A percentile compares a stretch with the other conserved stretches of the same genome.
Conservation (phyloP, 75 land plant genomes). For the Cupressus sempervirens region DNA sequence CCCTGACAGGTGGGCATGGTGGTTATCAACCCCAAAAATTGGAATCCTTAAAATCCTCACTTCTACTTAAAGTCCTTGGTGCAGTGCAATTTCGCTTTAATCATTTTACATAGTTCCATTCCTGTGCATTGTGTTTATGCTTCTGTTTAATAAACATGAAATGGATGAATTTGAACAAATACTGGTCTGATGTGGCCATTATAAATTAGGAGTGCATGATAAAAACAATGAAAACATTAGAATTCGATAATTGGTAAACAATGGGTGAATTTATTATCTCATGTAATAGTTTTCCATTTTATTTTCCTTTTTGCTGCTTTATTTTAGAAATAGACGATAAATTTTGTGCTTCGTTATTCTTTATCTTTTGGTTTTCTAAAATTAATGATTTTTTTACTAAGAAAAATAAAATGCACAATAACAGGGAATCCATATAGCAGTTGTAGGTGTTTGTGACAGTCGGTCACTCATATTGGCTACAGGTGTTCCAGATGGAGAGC, state of each 20-base stretch:
- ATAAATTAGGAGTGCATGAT: not conserved
- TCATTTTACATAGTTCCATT: not conserved
- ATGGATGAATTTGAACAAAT: not conserved
- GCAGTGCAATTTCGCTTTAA: not conserved
- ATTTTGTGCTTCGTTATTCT: not conserved
- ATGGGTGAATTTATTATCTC: not conserved
- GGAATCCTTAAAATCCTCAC: not conserved
- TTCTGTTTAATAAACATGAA: not conserved
- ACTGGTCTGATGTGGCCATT: not conserved
- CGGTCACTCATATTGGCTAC: conserved; percentile 26
- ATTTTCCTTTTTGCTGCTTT: not conserved
- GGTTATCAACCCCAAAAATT: not conserved
- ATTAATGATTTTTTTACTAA: not conserved
- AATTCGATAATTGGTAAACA: not conserved
- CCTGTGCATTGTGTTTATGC: not conserved
- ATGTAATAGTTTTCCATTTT: not conserved
- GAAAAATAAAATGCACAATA: not conserved
- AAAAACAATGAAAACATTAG: not conserved
- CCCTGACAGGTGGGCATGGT: not conserved
- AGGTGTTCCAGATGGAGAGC: conserved; percentile 21
- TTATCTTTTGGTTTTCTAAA: not conserved
- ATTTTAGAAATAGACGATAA: not conserved
- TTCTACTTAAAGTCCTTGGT: not conserved
- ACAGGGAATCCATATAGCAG: conserved; percentile 51
- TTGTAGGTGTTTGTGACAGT: conserved; percentile 54